A percentile compares a stretch with the other conserved stretches of the same genome.
phyloP scores from a whole-genome alignment of 2,329 filamentous ascomycete genomes.

The Cladorrhinum sp. region DNA sequence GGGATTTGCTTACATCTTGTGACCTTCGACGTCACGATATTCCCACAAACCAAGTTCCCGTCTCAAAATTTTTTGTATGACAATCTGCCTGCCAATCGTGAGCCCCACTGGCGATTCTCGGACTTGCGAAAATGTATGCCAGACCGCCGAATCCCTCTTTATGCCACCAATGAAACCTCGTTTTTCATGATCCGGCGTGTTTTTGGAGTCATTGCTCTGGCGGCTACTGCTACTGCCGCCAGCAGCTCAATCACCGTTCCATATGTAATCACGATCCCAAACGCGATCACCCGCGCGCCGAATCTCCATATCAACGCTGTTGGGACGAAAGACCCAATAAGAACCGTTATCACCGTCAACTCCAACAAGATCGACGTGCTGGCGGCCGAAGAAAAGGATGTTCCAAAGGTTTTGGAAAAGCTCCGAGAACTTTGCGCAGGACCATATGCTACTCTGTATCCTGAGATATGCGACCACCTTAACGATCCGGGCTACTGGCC shows the following conservation, averaged over 20 bases:
- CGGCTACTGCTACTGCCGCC: slow-evolving; percentile 2
- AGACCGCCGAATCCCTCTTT: background rate
- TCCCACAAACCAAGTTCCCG: background rate
- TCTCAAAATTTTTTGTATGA: background rate
- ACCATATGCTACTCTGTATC: slow-evolving; percentile 12
- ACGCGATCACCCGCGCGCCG: background rate
- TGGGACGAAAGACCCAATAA: slow-evolving; percentile 9
- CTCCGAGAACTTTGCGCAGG: slow-evolving; percentile 16
- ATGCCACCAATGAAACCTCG: slow-evolving; percentile 2
- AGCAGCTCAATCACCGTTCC: background rate
- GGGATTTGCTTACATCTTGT: background rate
- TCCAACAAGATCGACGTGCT: slow-evolving; percentile 17
- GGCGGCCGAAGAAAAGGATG: slow-evolving; percentile 11
- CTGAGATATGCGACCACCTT: slow-evolving; percentile 16
- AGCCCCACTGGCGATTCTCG: background rate
- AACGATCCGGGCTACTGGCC: background rate
- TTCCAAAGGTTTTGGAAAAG: slow-evolving; percentile 17
- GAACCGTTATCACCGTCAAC: slow-evolving; percentile 15
- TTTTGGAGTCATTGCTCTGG: slow-evolving; percentile 7
- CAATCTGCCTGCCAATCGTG: background rate
- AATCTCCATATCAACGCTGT: background rate
- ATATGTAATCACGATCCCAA: background rate
- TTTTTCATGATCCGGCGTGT: background rate
- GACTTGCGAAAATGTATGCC: background rate
- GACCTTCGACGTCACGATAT: background rate